Evolutionary conservation across 768 basidiomycete genomes (phyloP).

Genomic region (Omphalotus guepiniiformis): DNA sequence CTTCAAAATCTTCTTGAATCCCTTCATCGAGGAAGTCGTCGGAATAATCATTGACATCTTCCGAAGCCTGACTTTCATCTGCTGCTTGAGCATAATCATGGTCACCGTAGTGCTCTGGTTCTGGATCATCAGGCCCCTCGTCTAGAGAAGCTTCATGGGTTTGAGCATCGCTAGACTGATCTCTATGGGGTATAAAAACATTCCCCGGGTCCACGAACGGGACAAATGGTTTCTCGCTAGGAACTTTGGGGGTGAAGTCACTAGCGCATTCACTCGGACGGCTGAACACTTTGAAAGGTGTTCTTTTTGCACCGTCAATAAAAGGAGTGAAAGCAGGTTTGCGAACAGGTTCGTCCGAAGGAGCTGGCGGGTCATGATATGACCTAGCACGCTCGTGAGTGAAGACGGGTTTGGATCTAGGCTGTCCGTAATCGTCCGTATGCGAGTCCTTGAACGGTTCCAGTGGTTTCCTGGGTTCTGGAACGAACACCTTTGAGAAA

Average conservation of each 20-base stretch:
- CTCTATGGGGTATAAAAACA: conserved; percentile 37
- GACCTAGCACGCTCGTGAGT: conserved; percentile 43
- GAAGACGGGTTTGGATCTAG: conserved; percentile 27
- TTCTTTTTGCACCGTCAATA: conserved; percentile 39
- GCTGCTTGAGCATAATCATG: conserved; percentile 28
- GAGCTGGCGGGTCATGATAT: no score
- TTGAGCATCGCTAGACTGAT: conserved; percentile 10
- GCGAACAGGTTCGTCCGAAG: conserved; percentile 16
- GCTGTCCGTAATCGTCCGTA: conserved; percentile 42
- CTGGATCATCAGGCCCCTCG: conserved; percentile 18
- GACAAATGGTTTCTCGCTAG: conserved; percentile 26
- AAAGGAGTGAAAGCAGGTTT: conserved; percentile 35
- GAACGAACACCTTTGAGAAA: conserved; percentile 65
- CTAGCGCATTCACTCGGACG: conserved; percentile 49
- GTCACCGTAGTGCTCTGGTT: conserved; percentile 17
- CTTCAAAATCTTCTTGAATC: conserved; percentile 31
- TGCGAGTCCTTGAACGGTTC: conserved; percentile 41
- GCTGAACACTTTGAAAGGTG: conserved; percentile 68
- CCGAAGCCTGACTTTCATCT: conserved; percentile 27
- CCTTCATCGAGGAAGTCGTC: conserved; percentile 19
- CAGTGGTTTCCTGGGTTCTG: conserved; percentile 39
- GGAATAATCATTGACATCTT: conserved; percentile 21
- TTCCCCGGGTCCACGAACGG: conserved; percentile 33
- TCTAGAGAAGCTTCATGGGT: conserved; percentile 17
- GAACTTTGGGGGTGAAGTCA: conserved; percentile 41